Conservation (phyloP, 371 early-diverging fungal species). For the Mortierella sp. region DNA sequence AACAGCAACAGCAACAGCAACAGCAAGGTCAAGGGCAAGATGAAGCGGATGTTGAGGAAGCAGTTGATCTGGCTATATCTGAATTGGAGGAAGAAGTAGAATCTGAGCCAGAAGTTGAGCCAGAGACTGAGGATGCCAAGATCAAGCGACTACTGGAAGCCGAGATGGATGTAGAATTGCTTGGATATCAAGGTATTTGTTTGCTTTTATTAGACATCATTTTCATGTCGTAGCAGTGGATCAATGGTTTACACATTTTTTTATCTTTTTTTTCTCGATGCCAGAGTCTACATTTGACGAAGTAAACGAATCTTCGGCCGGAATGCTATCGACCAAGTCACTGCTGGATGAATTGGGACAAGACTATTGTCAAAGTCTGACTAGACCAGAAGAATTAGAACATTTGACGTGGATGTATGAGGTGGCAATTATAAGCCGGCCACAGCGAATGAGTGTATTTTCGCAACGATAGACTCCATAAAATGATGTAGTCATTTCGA, state of each 20-base stretch:
- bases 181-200: constrained; percentile 15
- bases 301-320: background rate
- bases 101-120: background rate
- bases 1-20: background rate
- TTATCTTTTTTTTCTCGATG: background rate
- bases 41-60: background rate
- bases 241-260: background rate
- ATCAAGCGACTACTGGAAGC: constrained; percentile 10
- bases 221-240: background rate
- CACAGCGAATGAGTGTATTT: constrained; percentile 19
- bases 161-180: constrained; percentile 9
- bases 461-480: background rate
- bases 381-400: constrained; percentile 29
- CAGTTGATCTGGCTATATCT: background rate
- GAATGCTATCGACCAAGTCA: background rate
- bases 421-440: constrained; percentile 8
- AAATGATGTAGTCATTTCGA: background rate
- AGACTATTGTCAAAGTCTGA: constrained; percentile 11
- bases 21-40: background rate
- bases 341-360: constrained; percentile 9
- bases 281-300: background rate
- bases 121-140: constrained; percentile 6
- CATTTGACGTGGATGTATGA: constrained; percentile 44
- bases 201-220: background rate
- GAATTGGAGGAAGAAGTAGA: background rate